Evolutionary conservation across 441 rosid genomes (phyloP), one percentile per base, ranked within the genome.

Genomic region (Populus hybrid): DNA sequence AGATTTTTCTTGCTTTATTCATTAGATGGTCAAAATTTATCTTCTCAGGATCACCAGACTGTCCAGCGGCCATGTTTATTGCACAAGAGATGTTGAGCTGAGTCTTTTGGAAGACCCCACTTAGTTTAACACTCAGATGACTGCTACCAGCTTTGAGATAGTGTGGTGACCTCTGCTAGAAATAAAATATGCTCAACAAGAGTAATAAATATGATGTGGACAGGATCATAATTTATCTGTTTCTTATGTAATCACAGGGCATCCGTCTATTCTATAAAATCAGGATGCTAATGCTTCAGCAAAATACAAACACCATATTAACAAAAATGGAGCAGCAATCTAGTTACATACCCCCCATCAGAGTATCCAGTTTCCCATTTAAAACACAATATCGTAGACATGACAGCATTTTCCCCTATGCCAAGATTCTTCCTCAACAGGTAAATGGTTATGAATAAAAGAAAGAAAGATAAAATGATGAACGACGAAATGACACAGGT

Each of bases 1-100:
- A 95, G 59, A 91, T 70, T 69, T 87, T 77, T 81, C 80, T 88
- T 24, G 88, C 85, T 83, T 83, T 92, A 53, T 80, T 85, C 74
- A 85, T 76, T 32, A 92, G 75, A 82, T 80, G 75, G 21, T 81
- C 87, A 21, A 92, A 82, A 79, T 70, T 88, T 69, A 82, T 80
- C 81, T 79, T 91, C 79, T 88, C 84, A n/a, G 91, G 89, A 53
- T 92, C 97, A 38, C 86, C 90, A 3, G 93, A 84, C 73, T 87
- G 88, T 64, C 85, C 93, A 34, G 92, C 86, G 53, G 91, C 88
- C 93, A 89, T 89, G 82, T 86, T 89, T 72, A 88, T 83, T 12
- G 87, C 82, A 77, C 92, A 86, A 72, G 85, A 84, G 71, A 89
- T 67, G 77, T 75, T 80, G 53, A 81, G 84, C 84, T 87, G 79